Conservation (phyloP, 306 rosid species). For the Nissolia schottii region DNA sequence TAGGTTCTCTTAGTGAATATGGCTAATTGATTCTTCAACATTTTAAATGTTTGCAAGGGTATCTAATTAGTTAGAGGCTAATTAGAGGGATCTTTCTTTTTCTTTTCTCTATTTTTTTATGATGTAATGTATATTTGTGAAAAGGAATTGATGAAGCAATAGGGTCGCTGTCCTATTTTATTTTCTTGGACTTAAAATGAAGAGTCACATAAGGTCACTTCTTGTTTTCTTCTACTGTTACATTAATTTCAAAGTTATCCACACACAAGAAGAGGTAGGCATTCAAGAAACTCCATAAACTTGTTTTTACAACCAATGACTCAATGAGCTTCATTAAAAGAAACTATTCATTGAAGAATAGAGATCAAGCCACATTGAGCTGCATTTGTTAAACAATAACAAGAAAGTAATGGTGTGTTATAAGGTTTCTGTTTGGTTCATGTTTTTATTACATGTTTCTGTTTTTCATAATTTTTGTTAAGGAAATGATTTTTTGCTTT, state of each 20-base stretch:
- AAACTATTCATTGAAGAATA: not conserved
- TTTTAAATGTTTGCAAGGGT: not conserved
- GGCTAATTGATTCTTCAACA: not conserved
- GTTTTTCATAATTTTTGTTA: too few relatives aligned
- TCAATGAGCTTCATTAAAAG: not conserved
- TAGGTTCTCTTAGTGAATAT: not conserved
- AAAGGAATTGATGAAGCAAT: conserved; percentile 6
- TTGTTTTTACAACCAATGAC: not conserved
- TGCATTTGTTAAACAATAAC: not conserved
- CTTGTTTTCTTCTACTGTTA: not conserved
- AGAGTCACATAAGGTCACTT: not conserved
- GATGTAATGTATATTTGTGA: not conserved
- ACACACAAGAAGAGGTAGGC: not conserved
- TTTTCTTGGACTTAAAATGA: conserved; percentile 9
- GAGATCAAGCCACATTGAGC: not conserved
- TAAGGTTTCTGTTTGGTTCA: too few relatives aligned
- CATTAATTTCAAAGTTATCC: not conserved
- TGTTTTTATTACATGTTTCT: too few relatives aligned
- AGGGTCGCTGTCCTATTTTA: not conserved
- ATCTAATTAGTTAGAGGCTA: too few relatives aligned
- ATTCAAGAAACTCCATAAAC: not conserved
- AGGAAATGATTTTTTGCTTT: too few relatives aligned
- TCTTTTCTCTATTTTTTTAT: not conserved
- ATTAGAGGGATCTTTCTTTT: too few relatives aligned
- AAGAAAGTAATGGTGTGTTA: not conserved